Evolutionary conservation across 2,329 filamentous ascomycete species (phyloP), one percentile per base, ranked within the genome.

Genomic region (Paraphoma chrysanthemicola): DNA sequence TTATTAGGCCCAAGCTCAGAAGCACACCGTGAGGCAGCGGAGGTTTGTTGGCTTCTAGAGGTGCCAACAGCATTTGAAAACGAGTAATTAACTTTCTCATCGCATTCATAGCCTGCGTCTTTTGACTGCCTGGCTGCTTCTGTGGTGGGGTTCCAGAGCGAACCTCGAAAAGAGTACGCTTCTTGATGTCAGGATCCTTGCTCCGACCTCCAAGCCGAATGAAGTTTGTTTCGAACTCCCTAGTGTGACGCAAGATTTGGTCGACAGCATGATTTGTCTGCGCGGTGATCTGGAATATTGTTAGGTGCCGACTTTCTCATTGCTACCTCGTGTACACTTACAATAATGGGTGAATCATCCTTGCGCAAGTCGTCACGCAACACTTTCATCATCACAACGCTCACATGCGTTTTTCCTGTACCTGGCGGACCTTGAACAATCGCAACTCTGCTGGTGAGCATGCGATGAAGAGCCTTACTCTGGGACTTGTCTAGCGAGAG

Each of bases 241-340:
- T 80, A 14, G 92, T 81, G 52, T 89, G 86, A 1, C 79, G 78
- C 0, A 97, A 80, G 0, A 97, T 80, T 70, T 97, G 93, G 65
- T 97, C 93, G 0, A 97, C 79, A 0, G 93, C 93, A 74, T 97
- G 92, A 56, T 97, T 97, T 0, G 93, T 97, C 67, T 97, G 92
- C 7, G 92, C 92, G 0, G 92, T 85, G 3, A 97, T 57, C 44
- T 47, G 16, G 11, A 33, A 16, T 10, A n/a, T 8, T 4, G 29
- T 33, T 31, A 47, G 42, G 6, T 44, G 17, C 42, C 11, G 7
- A 6, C 10, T 33, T 16, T 36, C 28, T 17, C 23, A 29, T 47
- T 33, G 11, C n/a, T 42, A 42, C 23, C 33, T 36, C 33, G 14
- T 10, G 9, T 6, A 44, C 10, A 28, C 44, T 33, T 47, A 47